Percentiles rank a stretch among this genome's conserved stretches.
Evolutionary conservation across 169 alveolate genomes (phyloP).

Genomic region (Besnoitia besnoiti): DNA sequence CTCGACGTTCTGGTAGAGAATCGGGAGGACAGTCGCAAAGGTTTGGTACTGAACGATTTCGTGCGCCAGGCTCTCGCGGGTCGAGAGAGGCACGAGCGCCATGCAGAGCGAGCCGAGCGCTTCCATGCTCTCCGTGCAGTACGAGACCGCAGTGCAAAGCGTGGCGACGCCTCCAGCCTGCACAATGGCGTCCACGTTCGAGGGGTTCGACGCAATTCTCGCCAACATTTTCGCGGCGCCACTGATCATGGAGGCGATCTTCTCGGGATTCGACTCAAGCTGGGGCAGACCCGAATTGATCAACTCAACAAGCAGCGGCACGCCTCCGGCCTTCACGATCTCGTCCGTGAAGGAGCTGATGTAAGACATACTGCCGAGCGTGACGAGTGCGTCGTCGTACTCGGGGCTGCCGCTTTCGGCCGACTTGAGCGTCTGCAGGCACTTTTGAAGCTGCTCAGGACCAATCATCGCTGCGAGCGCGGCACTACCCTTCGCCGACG

Average conservation of each 20-base stretch:
- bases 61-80: constrained; percentile 76
- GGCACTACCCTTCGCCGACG: constrained; percentile 86
- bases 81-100: constrained; percentile 85
- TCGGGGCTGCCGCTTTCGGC: constrained; percentile 85
- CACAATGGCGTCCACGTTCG: constrained; percentile 85
- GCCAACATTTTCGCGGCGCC: constrained; percentile 90
- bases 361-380: constrained; percentile 90
- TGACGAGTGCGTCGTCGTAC: constrained; percentile 88
- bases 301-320: constrained; percentile 86
- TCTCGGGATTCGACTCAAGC: constrained; percentile 81
- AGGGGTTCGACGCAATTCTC: constrained; percentile 83
- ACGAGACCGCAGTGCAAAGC: constrained; percentile 86
- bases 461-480: constrained; percentile 87
- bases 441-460: constrained; percentile 85
- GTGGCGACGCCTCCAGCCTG: constrained; percentile 88
- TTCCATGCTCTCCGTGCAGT: constrained; percentile 81
- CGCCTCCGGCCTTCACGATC: constrained; percentile 89
- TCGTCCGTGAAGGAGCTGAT: constrained; percentile 89
- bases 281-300: constrained; percentile 85
- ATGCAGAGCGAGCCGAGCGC: constrained; percentile 85
- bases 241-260: constrained; percentile 81
- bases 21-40: constrained; percentile 83
- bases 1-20: constrained; percentile 84
- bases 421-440: constrained; percentile 84
- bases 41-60: constrained; percentile 79